phyloP scores from a whole-genome alignment of 805 yeast genomes.

The Barnettozyma vustinii region DNA sequence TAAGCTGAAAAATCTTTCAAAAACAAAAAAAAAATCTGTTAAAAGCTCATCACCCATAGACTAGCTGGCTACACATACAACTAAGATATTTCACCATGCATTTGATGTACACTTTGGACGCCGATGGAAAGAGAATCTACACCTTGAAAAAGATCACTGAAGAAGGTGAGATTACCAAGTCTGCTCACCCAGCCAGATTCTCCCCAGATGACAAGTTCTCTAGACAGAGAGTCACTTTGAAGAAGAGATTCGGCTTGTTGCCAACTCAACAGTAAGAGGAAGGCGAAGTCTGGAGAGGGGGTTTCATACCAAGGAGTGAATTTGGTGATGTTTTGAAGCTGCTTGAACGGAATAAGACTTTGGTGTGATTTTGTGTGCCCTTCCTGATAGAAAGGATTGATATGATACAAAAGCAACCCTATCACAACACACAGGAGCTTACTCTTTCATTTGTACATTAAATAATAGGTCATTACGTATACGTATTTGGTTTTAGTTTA shows the following conservation, averaged over 20 bases:
- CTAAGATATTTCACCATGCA: slow-evolving; percentile 56
- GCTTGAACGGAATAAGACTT: neutral
- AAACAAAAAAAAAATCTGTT: slow-evolving; percentile 2
- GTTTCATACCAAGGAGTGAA: neutral
- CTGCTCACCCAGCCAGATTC: slow-evolving; percentile 99
- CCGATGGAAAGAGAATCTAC: slow-evolving; percentile 93
- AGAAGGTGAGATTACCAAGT: slow-evolving; percentile 91
- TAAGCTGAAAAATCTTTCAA: slow-evolving; percentile 1
- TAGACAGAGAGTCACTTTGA: slow-evolving; percentile 96
- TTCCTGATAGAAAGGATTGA: neutral
- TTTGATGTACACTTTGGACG: slow-evolving; percentile 95
- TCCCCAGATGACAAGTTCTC: slow-evolving; percentile 99
- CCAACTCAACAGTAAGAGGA: slow-evolving; percentile 62
- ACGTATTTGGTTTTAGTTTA: neutral
- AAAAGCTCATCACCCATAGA: slow-evolving; percentile 5
- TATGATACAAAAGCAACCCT: neutral
- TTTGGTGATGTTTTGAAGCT: neutral
- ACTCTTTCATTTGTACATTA: neutral
- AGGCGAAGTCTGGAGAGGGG: neutral
- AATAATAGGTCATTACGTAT: slow-evolving; percentile 3
- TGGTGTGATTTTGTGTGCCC: neutral
- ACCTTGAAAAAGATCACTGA: slow-evolving; percentile 80
- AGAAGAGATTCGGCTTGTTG: slow-evolving; percentile 86
- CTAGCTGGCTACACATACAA: neutral
- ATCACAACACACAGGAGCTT: neutral